A percentile compares a stretch with the other conserved stretches of the same genome.
phyloP scores from a whole-genome alignment of 2,329 filamentous ascomycete genomes.

The Aspergillus pseudonomiae region DNA sequence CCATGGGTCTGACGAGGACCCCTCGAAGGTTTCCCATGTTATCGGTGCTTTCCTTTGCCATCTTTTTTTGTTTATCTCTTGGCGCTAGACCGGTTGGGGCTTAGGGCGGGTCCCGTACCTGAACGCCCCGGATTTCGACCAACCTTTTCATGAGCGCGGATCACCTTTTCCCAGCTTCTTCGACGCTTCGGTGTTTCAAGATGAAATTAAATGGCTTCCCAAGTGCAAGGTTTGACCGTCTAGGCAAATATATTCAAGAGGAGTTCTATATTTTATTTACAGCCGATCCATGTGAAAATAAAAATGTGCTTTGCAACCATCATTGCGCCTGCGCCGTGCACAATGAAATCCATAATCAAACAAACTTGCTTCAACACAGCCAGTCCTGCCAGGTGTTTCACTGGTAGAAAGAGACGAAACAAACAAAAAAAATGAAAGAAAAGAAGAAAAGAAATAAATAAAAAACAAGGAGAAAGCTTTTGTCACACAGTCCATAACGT shows the following conservation, averaged over 20 bases:
- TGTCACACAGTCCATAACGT: background rate
- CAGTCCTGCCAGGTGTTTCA: conserved; percentile 2
- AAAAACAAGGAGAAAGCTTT: background rate
- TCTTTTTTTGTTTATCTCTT: background rate
- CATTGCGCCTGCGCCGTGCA: background rate
- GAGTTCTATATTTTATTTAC: background rate
- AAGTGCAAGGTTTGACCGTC: background rate
- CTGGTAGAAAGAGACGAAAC: background rate
- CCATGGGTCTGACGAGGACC: background rate
- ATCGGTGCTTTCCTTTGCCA: background rate
- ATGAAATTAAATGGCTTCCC: background rate
- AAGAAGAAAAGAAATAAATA: background rate
- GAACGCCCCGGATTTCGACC: conserved; percentile 5
- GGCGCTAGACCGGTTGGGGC: background rate
- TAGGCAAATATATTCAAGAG: background rate
- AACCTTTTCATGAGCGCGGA: background rate
- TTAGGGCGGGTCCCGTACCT: conserved; percentile 2
- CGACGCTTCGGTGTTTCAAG: background rate
- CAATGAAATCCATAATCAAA: background rate
- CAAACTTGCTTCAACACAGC: background rate
- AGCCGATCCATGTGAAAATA: background rate
- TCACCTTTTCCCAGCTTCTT: background rate
- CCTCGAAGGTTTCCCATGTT: background rate
- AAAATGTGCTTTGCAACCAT: background rate
- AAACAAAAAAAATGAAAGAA: background rate